Base-by-base conservation (phyloP, 2,329 filamentous ascomycete genomes). In the Ophiostoma ulmi region DNA sequence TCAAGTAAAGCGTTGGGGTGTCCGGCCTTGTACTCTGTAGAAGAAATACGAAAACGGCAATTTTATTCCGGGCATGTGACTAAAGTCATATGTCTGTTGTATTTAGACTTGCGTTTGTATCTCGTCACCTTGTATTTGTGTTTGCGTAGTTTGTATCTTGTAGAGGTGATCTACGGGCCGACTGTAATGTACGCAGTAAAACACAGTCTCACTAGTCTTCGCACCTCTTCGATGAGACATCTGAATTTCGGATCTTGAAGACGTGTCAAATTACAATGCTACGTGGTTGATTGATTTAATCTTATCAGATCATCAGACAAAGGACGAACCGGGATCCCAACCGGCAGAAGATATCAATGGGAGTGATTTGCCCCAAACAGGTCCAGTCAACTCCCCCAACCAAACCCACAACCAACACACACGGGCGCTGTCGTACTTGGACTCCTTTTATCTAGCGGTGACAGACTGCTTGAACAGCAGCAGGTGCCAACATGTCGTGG, bases 261-360 rank as follows among this genome's bases (percentile, higher is more conserved):
- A 48, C 14, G 17, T 6, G 6, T 7, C 14, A 48, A 48, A 48
- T 48, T 48, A 17, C 44, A 5, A 17, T 65, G 63, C 26, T 35
- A 61, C 55, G 55, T 31, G 35, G 31, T 36, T 64, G 35, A 39
- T 22, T 41, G 64, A 38, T 38, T 26, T 66, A 26, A 66, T 44
- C 64, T 66, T 66, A 66, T 66, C 64, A 66, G 64, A 66, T 66
- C 36, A 41, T 41, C 64, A 66, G 64, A 41, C 64, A 66, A 66
- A 17, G 14, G 38, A 41, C 35, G 11, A 41, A 38, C 36, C 36
- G n/a, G n/a, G n/a, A n/a, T 65, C 26, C 8, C 36, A 66, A 39
- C 39, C 20, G 63, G 31, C 35, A 36, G 20, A 65, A 39, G 63
- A 22, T 20, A 35, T 35, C 22, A 39, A 48, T 48, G 20, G 44